Base-by-base conservation (phyloP, 1,284 basidiomycete species). In the Earliella scabrosa region DNA sequence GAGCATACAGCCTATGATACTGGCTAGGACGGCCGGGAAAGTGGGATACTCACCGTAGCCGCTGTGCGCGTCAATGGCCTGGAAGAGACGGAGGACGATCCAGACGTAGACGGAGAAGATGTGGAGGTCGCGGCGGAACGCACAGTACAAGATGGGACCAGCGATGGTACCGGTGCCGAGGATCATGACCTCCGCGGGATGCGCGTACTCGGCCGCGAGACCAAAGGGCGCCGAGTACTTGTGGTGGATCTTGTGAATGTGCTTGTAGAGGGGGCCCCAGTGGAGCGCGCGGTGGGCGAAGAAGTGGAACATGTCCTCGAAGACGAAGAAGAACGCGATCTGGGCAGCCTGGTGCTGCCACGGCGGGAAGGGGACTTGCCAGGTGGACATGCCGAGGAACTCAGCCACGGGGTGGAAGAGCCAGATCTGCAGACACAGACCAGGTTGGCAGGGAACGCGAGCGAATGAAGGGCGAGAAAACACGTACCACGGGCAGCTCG, bases 181-280 rank as follows among this genome's bases (percentile, higher is more conserved):
- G 66, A 97, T 95, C 73, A 96, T 85, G 52, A 96, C 92, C 75
- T 98, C 95, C 13, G 93, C 87, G 0, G 95, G 95, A 75, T 98
- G 95, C 0, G 95, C 95, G 71, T 98, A 99, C 75, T 99, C 97
- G 13, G 97, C 97, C 8, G 97, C 95, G 31, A 99, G 86, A 67
- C 97, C 97, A 71, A 98, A 98, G 0, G 97, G 97, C 20, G 97
- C 96, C 20, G 92, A 92, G 77, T 96, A 98, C 71, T 97, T 95
- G 86, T 98, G 97, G 76, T 98, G 93, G 44, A 95, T 81, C 80
- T 98, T 98, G 87, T 99, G 97, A 64, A 98, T 95, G 76, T 97
- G 82, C 78, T 95, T 97, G 86, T 99, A 99, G 54, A 99, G 81
- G 4, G 87, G 79, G 52, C 94, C 93, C 69, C 86, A 93, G 79